These are phyloP conservation scores for Craspedostauros australis DNA, from an alignment of 108 stramenopile species.

Conservation along the genomic window DNA sequence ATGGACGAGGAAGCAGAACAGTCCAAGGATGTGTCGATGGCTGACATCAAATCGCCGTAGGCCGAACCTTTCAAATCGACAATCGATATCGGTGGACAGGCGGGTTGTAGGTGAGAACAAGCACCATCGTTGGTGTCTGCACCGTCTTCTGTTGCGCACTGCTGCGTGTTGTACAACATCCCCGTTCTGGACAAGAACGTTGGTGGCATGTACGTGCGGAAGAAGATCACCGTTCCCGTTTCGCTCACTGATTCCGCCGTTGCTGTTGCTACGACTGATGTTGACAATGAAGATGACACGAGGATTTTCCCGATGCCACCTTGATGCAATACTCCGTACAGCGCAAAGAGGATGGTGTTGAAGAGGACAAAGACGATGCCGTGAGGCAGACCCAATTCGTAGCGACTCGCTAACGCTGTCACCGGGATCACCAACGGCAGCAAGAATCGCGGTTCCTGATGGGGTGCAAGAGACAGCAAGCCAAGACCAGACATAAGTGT, in stretches of 20 bases:
- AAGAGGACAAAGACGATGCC: slow-evolving; percentile 44
- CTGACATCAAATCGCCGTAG: no score
- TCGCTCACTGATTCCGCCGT: no score
- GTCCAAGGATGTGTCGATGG: no score
- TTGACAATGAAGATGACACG: slow-evolving; percentile 30
- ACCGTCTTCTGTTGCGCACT: slow-evolving; percentile 1
- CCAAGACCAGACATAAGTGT: slow-evolving; percentile 41
- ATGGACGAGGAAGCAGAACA: no score
- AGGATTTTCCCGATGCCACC: no score
- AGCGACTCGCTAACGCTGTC: neutral
- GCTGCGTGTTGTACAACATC: slow-evolving; percentile 13
- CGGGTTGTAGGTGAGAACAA: no score
- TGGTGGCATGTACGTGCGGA: slow-evolving; percentile 76
- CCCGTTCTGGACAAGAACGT: slow-evolving; percentile 49
- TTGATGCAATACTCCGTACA: slow-evolving; percentile 74
- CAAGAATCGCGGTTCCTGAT: slow-evolving; percentile 81
- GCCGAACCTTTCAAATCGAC: no score
- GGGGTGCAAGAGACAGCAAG: slow-evolving; percentile 64
- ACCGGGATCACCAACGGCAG: slow-evolving; percentile 51
- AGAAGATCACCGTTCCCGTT: slow-evolving; percentile 42
- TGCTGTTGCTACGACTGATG: no score
- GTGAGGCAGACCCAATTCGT: neutral
- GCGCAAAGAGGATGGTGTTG: slow-evolving; percentile 48
- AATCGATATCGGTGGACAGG: no score
- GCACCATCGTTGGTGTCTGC: no score